Evolutionary conservation across 2,329 filamentous ascomycete genomes (phyloP).

Genomic region (Trichoderma lentiforme): DNA sequence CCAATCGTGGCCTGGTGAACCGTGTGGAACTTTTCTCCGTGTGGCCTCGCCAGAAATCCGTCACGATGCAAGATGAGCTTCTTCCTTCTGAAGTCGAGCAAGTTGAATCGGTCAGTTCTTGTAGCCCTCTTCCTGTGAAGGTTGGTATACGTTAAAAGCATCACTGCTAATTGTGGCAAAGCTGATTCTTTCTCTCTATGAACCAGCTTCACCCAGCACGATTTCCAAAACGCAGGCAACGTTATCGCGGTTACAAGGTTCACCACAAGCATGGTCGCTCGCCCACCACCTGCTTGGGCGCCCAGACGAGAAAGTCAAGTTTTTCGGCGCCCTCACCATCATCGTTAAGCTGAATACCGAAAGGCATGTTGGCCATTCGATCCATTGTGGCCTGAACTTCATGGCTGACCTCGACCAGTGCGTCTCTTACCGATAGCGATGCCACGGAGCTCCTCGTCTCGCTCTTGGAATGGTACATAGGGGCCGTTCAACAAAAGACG

Average conservation of each 20-base stretch:
- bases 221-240: constrained; percentile 62
- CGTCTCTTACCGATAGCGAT: constrained; percentile 54
- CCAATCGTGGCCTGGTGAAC: background rate
- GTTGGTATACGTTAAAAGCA: background rate
- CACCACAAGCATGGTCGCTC: constrained; percentile 79
- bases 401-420: constrained; percentile 29
- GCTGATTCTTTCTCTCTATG: constrained; percentile 53
- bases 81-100: constrained; percentile 23
- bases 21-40: background rate
- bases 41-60: background rate
- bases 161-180: constrained; percentile 25
- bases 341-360: constrained; percentile 95
- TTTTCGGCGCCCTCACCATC: constrained; percentile 89
- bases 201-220: constrained; percentile 46
- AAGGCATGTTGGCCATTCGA: constrained; percentile 48
- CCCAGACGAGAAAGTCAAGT: constrained; percentile 72
- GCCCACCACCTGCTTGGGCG: constrained; percentile 71
- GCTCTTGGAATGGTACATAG: constrained; percentile 61
- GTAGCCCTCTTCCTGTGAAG: background rate
- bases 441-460: constrained; percentile 57
- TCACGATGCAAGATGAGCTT: constrained; percentile 23
- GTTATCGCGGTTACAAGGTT: constrained; percentile 74
- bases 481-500: constrained; percentile 49
- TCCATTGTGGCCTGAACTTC: background rate
- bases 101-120: constrained; percentile 25